Conservation (phyloP, 768 basidiomycete species). For the Leccinum pellstonianum region DNA sequence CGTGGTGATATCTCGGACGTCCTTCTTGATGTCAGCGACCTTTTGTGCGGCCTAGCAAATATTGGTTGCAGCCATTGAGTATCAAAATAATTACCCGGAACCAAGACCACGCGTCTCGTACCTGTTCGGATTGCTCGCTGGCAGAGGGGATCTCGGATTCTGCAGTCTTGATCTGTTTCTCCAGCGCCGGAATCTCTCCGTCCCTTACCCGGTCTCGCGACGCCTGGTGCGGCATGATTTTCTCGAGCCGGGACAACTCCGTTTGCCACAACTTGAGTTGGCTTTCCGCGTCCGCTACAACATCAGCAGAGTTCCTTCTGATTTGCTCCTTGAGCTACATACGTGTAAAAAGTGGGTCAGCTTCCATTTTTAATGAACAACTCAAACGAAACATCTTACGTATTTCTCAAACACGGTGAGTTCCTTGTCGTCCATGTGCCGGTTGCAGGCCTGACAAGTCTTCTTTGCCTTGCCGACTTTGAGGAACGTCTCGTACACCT, state of each 20-base stretch:
- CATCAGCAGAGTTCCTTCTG: conserved; percentile 51
- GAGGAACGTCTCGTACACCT: conserved; percentile 56
- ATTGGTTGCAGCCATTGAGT: neutral
- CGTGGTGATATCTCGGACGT: conserved; percentile 56
- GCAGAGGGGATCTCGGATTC: conserved; percentile 55
- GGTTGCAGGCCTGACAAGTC: conserved; percentile 74
- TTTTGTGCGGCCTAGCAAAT: conserved; percentile 48
- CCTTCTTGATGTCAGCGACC: conserved; percentile 52
- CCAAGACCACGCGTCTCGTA: conserved; percentile 28
- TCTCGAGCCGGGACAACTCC: conserved; percentile 56
- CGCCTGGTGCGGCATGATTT: conserved; percentile 55
- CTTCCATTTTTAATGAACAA: neutral
- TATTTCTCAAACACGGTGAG: conserved; percentile 65
- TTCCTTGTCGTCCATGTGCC: conserved; percentile 57
- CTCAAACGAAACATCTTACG: conserved; percentile 39
- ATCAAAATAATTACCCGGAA: neutral
- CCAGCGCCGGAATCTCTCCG: conserved; percentile 65
- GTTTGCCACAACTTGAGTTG: conserved; percentile 56
- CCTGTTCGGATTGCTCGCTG: conserved; percentile 59
- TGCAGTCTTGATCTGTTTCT: conserved; percentile 56
- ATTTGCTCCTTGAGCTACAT: conserved; percentile 64
- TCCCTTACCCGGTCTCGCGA: conserved; percentile 52
- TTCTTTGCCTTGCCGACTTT: conserved; percentile 59
- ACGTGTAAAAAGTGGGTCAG: neutral
- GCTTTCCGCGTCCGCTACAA: conserved; percentile 35